Evolutionary conservation across 106 monocot species (phyloP), one percentile per base, ranked within the genome.

Genomic region (Apostasia shenzhenica): DNA sequence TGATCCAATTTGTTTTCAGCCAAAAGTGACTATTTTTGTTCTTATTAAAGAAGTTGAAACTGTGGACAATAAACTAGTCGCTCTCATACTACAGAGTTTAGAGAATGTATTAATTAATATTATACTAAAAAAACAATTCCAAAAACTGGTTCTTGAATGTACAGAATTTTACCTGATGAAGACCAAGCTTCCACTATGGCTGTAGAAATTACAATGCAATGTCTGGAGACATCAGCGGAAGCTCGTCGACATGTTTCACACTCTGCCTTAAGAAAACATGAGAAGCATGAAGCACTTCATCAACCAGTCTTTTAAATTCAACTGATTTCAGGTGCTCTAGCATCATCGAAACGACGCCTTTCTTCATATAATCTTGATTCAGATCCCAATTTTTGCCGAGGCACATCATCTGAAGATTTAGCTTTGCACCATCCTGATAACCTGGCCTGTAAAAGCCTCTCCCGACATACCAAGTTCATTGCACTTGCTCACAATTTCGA

Each of bases 331-430:
- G 84, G 87, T 11, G 81, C 67, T 70, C 14, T 14, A 12, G 81
- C 87, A 70, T 73, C 79, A 84, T 91, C 87, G 55, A 63, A 9
- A 26, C 68, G 42, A 7, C 87, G 84, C 7, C 0, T 71, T 13
- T 70, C 65, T 46, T 74, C 77, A 66, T 91, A 91, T 14, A 14
- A 49, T 40, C 69, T 75, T 61, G 77, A 77, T 50, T 80, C 63
- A 26, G 91, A 71, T 91, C 79, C 87, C 91, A 91, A 66, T 91
- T 85, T 58, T 78, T 84, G n/a, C 91, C 91, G 39, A 91, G 79
- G 63, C 91, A 85, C 90, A 91, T 91, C 87, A 91, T 91, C 9
- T 67, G 69, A 62, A 91, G 42, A 67, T 75, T 61, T 67, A 87
- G 60, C 53, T 85, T 91, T 39, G 84, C 79, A 66, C 84, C 84